A percentile compares a stretch with the other conserved stretches of the same genome.
Evolutionary conservation across 169 alveolate species (phyloP).

Genomic region (Plasmodium reichenowi): DNA sequence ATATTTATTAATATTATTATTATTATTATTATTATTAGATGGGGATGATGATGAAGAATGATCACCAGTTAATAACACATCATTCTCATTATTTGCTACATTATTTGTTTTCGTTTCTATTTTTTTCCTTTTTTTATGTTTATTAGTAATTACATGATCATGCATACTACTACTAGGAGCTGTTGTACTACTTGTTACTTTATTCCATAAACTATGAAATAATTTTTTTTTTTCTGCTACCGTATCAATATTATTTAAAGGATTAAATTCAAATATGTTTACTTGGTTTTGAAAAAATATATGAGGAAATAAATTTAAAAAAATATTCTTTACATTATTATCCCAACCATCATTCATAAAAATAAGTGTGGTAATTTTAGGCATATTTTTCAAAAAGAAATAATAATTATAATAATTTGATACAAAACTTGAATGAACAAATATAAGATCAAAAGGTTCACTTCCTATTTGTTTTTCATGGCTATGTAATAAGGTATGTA

Average conservation of each 20-base stretch:
- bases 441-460: constrained; percentile 67
- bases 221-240: constrained; percentile 38
- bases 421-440: constrained; percentile 66
- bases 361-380: constrained; percentile 45
- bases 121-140: constrained; percentile 50
- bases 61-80: neutral
- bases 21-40: neutral
- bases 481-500: constrained; percentile 50
- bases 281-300: constrained; percentile 74
- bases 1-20: neutral
- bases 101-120: neutral
- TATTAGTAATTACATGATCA: constrained; percentile 40
- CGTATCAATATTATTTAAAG: constrained; percentile 32
- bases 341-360: constrained; percentile 76
- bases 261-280: constrained; percentile 61
- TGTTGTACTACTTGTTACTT: constrained; percentile 33
- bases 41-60: neutral
- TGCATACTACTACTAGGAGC: no score
- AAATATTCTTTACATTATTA: constrained; percentile 33
- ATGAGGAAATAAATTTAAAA: constrained; percentile 71
- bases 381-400: constrained; percentile 69
- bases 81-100: neutral
- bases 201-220: constrained; percentile 52
- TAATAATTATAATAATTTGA: constrained; percentile 65
- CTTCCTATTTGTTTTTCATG: constrained; percentile 55